Base-by-base conservation (phyloP, 169 alveolate genomes). In the Eimeria zaria region DNA sequence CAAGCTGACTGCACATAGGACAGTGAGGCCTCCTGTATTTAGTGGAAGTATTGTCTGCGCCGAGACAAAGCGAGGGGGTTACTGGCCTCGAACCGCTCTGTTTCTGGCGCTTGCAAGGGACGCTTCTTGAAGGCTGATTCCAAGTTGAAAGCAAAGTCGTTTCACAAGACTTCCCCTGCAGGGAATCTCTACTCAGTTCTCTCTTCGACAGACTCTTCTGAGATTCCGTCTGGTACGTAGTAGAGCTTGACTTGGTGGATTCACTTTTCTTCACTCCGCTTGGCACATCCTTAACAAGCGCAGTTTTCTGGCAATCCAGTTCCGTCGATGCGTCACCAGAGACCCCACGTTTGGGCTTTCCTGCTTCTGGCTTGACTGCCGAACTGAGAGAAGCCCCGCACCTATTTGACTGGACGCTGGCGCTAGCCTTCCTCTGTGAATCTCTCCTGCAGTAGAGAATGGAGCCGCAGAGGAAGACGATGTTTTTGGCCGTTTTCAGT, bases 1-100 rank as follows among this genome's bases (percentile, higher is more conserved):
- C 92, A 46, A 85, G 58, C 78, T 85, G 92, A 41, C 92, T 85
- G 78, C 92, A 85, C 92, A 85, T 33, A 39, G 92, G 78, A 36
- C 92, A 85, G 60, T 85, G 92, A 36, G 92, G 92, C 58, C 92
- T 55, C 78, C 78, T 55, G 39, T 85, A 85, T 58, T 85, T 85
- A 14, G 78, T 55, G 6, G 78, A 36, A 22, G 33, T 24, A 46
- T 60, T 85, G 0, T 58, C 78, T 36, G 39, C 33, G 67, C 46
- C 39, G 60, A 58, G 39, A 30, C 80, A 85, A 33, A 67, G 78
- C 18, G 78, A 85, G n/a, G 78, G 78, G 69, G 67, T 20, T 6
- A 60, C 51, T 46, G 58, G 92, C 92, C 48, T 41, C 62, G 16
- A 33, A 30, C 80, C 62, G 36, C 39, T 60, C n/a, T 53, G 30